Base-by-base conservation (phyloP, 495 filamentous ascomycete genomes). In the Aspergillus incahuasiensis region DNA sequence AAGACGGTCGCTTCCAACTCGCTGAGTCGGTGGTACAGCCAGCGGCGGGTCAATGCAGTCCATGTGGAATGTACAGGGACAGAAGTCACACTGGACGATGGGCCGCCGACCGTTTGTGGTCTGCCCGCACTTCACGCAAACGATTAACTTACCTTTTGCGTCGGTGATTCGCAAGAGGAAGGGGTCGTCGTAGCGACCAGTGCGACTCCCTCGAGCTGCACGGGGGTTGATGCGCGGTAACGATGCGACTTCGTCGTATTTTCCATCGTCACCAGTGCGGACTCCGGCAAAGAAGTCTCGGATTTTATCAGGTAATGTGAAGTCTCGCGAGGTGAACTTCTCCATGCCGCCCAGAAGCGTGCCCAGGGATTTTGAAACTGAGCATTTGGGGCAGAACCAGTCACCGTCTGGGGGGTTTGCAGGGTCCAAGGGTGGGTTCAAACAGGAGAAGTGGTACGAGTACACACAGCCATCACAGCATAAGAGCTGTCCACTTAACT, bases 381-480 rank as follows among this genome's bases (percentile, higher is more conserved):
- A 70, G 70, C 92, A 97, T 48, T 78, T 78, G 58, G 86, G 86
- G 71, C 94, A 98, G 60, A 80, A 92, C 88, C 90, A 97, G 57
- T 89, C 83, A 19, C 84, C 86, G 32, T 87, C 80, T 39, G 86
- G 85, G 45, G 82, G 77, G 49, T 78, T 73, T 19, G 82, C 76
- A 42, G 80, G 74, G 46, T 83, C 76, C 58, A 91, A 71, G 5
- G 90, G 87, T 51, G 92, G 91, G 63, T 92, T 84, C 42, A 91
- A 75, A 67, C 94, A 98, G 42, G 75, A 75, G 64, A 91, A 90
- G 68, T 98, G 94, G 70, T 91, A 96, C 0, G 90, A 87, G 43
- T 87, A 83, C 16, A 81, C 79, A 74, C 94, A 98, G 45, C 86
- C 87, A 69, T 97, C 94, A 68, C 94, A 98, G 72, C 92, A 96